These are phyloP conservation scores for Vitis amurensis DNA, from an alignment of 164 flowering plant genomes.

Conservation along the genomic window DNA sequence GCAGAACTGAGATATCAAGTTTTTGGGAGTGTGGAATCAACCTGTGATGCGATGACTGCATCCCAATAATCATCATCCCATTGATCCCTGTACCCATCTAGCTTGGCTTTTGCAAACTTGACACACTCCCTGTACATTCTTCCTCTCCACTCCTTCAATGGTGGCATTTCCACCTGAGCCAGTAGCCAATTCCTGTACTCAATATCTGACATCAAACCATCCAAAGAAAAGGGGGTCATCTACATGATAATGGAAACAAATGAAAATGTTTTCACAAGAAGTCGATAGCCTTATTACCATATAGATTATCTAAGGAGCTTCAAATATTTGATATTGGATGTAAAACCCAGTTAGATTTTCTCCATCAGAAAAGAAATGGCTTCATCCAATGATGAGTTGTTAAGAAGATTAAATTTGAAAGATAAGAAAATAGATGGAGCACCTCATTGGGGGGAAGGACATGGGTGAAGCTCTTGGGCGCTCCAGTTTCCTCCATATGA, in stretches of 20 bases:
- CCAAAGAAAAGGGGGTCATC: neutral
- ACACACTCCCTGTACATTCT: neutral
- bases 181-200: slow-evolving; percentile 7
- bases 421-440: neutral
- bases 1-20: no score
- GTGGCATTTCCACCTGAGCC: slow-evolving; percentile 2
- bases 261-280: neutral
- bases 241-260: neutral
- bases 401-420: neutral
- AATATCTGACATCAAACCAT: neutral
- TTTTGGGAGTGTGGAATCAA: no score
- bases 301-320: no score
- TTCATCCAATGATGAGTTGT: neutral
- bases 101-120: no score
- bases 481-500: slow-evolving; percentile 10
- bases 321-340: no score
- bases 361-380: neutral
- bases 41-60: no score
- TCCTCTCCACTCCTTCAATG: slow-evolving; percentile 11
- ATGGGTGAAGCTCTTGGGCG: slow-evolving; percentile 12
- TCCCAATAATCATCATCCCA: no score
- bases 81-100: no score
- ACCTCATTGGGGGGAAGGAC: neutral
- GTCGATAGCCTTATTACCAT: neutral
- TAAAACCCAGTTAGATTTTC: no score